These are phyloP conservation scores for Aspergillus fischeri DNA, from an alignment of 2,329 filamentous ascomycete genomes.

Conservation along the genomic window DNA sequence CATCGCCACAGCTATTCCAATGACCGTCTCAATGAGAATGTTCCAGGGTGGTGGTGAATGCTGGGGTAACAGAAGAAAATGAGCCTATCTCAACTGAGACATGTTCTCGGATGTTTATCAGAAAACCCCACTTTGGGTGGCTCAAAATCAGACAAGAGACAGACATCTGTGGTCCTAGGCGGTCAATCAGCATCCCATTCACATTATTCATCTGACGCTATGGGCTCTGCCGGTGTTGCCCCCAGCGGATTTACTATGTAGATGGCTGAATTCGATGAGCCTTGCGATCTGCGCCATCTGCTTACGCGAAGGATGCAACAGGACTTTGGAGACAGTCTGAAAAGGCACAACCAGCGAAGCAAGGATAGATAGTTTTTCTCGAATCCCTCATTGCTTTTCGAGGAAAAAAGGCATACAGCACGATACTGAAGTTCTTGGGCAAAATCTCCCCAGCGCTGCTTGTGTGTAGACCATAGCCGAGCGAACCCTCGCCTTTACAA, in stretches of 20 bases:
- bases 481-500: not conserved
- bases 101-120: not conserved
- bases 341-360: not conserved
- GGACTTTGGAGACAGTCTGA: not conserved
- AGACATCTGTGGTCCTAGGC: not conserved
- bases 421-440: not conserved
- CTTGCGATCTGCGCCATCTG: constrained; percentile 4
- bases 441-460: not conserved
- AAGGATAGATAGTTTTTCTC: not conserved
- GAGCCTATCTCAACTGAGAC: not conserved
- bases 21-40: not conserved
- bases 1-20: not conserved
- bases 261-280: constrained; percentile 6
- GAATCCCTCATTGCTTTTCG: not conserved
- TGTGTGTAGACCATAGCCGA: not conserved
- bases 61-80: not conserved
- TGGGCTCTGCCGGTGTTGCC: constrained; percentile 2
- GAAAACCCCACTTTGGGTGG: not conserved
- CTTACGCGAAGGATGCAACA: not conserved
- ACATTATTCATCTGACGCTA: not conserved
- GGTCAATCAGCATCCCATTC: not conserved
- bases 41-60: not conserved
- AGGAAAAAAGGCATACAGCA: not conserved
- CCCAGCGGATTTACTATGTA: not conserved
- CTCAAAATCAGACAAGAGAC: not conserved